A percentile compares a stretch with the other conserved stretches of the same genome.
Evolutionary conservation across 129 eudicot species (phyloP).

Genomic region (Scalesia atractyloides): DNA sequence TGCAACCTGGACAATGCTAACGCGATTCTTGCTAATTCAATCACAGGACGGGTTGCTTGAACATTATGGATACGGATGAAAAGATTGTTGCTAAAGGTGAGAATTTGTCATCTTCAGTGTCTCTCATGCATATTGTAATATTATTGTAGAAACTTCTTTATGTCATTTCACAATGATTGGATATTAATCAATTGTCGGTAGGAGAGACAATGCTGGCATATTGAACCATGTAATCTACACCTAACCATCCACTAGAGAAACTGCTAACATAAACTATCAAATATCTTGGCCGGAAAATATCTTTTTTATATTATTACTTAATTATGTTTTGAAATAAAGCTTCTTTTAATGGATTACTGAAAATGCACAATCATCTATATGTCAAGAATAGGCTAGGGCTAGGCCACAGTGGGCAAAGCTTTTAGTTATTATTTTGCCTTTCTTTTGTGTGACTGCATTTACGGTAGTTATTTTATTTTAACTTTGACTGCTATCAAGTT

Average conservation of each 20-base stretch:
- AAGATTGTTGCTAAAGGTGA: slow-evolving; percentile 48
- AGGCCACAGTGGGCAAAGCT: slow-evolving; percentile 11
- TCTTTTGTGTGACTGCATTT: slow-evolving; percentile 11
- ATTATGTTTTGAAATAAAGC: not conserved
- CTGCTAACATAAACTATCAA: not conserved
- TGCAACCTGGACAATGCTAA: slow-evolving; percentile 28
- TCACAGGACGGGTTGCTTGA: slow-evolving; percentile 41
- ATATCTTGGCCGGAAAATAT: not conserved
- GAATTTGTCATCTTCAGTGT: slow-evolving; percentile 10
- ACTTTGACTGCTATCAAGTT: not conserved
- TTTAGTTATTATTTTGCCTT: slow-evolving; percentile 2
- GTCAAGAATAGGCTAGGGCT: slow-evolving; percentile 12
- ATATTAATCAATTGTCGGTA: not conserved
- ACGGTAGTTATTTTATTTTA: not conserved
- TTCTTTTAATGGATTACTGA: slow-evolving; percentile 1
- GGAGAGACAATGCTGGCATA: slow-evolving; percentile 17
- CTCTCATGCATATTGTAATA: slow-evolving; percentile 9
- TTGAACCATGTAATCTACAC: not conserved
- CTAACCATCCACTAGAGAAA: not conserved
- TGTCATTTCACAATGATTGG: slow-evolving; percentile 17
- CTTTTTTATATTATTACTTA: not conserved
- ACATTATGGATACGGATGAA: slow-evolving; percentile 50
- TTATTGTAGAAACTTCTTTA: not conserved
- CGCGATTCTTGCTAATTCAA: slow-evolving; percentile 21
- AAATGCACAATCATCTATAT: slow-evolving; percentile 1